These are phyloP conservation scores for Metarhizium sp. DNA, from an alignment of 2,329 filamentous ascomycete species.

Conservation along the genomic window DNA sequence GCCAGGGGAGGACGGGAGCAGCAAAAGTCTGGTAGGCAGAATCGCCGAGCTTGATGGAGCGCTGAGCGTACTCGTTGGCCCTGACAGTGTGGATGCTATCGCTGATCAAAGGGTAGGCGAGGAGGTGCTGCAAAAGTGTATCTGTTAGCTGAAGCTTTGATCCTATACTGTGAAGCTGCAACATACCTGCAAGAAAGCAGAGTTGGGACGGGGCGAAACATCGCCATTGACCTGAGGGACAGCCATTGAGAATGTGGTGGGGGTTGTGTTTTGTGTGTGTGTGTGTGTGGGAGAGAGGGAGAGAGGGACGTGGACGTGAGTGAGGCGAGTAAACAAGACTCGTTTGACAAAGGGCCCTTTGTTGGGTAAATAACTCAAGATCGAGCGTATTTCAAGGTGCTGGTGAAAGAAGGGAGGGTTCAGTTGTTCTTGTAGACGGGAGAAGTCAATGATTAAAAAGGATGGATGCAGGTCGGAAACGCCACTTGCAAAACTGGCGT, in stretches of 20 bases:
- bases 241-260: slow-evolving; percentile 20
- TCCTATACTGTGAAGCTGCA: too few relatives aligned
- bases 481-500: slow-evolving; percentile 3
- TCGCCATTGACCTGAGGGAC: slow-evolving; percentile 42
- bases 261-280: not conserved
- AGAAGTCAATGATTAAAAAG: slow-evolving; percentile 6
- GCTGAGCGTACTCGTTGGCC: slow-evolving; percentile 72
- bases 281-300: not conserved
- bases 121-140: slow-evolving; percentile 58
- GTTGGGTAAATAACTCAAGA: not conserved
- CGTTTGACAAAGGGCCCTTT: not conserved
- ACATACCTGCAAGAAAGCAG: slow-evolving; percentile 41
- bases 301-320: not conserved
- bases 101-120: slow-evolving; percentile 73
- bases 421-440: not conserved
- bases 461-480: not conserved
- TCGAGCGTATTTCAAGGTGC: not conserved
- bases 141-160: not conserved
- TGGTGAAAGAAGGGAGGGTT: not conserved
- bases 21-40: slow-evolving; percentile 68
- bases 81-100: slow-evolving; percentile 73
- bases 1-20: slow-evolving; percentile 61
- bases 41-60: slow-evolving; percentile 67
- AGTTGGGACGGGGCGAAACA: slow-evolving; percentile 32
- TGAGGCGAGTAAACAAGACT: not conserved